Evolutionary conservation across 1,284 basidiomycete genomes (phyloP), one percentile per base, ranked within the genome.

Genomic region (Cutaneotrichosporon dermatis): DNA sequence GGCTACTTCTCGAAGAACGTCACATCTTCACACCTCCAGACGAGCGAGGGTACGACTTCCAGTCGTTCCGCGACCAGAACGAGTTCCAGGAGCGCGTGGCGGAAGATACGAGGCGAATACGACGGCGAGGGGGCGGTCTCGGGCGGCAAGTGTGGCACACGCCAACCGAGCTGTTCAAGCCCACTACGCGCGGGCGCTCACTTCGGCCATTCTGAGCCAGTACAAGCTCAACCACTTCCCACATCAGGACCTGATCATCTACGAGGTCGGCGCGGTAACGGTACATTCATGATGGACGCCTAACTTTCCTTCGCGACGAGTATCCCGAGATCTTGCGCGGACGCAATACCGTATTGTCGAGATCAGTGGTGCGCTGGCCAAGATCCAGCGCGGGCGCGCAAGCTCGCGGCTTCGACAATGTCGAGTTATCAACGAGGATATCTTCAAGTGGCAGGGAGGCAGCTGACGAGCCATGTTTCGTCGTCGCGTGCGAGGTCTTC

Each of bases 111-210:
- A 83, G 56, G 54, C 64, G 48, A 73, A 55, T 74, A 73, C 54
- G 60, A 61, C 34, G 39, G 55, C n/a, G 60, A 13, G 83, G 82
- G 53, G 81, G 80, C 45, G 82, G 89, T n/a, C 3, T 89, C 12
- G 92, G 92, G 5, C 83, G 86, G 69, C 96, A n/a, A 99, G 83
- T 99, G 56, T 99, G 96, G 96, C 96, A 99, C 79, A 99, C 96
- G 0, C 96, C 96, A 0, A 97, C 93, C 2, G 95, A 99, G 76
- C 80, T 99, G 43, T 98, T 99, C 83, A 92, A 95, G 91, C 96
- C 96, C 9, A 90, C 88, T 83, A 95, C 92, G 39, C 86, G 88
- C 69, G n/a, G n/a, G 88, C 94, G 37, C 85, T 99, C 53, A 92
- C 90, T n/a, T 85, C 87, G 55, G 96, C 91, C 70, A 83, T n/a